Percentiles rank a stretch among this genome's conserved stretches.
These are phyloP conservation scores for Kondoa malvinella DNA, from an alignment of 768 basidiomycete genomes.

Conservation along the genomic window DNA sequence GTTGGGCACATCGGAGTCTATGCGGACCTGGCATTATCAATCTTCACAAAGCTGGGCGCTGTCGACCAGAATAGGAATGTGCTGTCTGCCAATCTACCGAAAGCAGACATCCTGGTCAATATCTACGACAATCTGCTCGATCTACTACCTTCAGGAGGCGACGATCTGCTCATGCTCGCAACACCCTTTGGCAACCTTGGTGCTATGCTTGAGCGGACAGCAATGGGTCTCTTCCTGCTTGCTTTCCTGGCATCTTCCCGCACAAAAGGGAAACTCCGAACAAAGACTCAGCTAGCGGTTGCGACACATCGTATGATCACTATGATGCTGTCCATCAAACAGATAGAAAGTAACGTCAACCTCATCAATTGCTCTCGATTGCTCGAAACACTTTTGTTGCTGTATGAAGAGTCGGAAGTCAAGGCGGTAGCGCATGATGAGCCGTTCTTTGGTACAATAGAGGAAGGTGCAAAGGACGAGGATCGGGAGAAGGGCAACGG, in stretches of 20 bases:
- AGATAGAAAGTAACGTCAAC: not conserved
- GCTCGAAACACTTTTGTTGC: not conserved
- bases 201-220: not conserved
- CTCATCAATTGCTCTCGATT: not conserved
- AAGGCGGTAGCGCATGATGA: not conserved
- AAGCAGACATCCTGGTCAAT: not conserved
- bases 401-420: not conserved
- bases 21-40: not conserved
- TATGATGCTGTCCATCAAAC: not conserved
- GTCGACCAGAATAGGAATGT: not conserved
- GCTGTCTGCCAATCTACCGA: not conserved
- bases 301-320: not conserved
- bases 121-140: not conserved
- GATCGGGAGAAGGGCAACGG: not conserved
- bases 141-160: not conserved
- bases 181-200: not conserved
- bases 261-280: not conserved
- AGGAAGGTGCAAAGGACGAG: not conserved
- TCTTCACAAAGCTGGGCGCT: not conserved
- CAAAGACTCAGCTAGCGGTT: not conserved
- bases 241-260: not conserved
- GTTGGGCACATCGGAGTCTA: not conserved
- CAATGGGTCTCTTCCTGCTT: not conserved
- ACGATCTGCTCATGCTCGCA: not conserved
- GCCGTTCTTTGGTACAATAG: not conserved